A percentile compares a stretch with the other conserved stretches of the same genome.
These are phyloP conservation scores for Solanum chiquidenum DNA, from an alignment of 257 asterid genomes.

Conservation along the genomic window DNA sequence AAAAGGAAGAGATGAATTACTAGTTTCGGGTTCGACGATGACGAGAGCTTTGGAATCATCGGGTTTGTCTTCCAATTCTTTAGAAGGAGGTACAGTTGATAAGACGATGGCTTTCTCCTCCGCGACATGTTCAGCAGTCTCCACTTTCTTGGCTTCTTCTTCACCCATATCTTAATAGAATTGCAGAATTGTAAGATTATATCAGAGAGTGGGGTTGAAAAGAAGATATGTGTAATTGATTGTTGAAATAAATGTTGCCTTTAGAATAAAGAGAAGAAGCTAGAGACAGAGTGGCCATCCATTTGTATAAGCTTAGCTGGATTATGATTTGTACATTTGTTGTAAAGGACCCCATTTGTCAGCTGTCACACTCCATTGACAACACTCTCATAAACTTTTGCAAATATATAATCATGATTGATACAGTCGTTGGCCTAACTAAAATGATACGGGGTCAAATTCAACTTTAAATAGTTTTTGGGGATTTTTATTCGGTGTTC, in stretches of 20 bases:
- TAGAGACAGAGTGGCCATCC: background rate
- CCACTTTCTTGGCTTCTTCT: background rate
- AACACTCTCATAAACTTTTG: background rate
- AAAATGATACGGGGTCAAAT: background rate
- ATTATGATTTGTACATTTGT: background rate
- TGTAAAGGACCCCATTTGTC: background rate
- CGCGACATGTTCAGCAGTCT: background rate
- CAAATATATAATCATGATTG: background rate
- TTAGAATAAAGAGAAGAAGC: background rate
- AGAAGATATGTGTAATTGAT: background rate
- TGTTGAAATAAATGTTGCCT: background rate
- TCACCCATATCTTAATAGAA: background rate
- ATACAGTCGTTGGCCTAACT: background rate
- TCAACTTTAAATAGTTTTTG: background rate
- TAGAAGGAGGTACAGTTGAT: constrained; percentile 15
- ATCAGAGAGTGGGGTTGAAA: background rate
- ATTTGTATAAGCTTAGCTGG: background rate
- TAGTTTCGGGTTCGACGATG: constrained; percentile 60
- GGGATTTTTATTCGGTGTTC: no score
- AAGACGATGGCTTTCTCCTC: constrained; percentile 63
- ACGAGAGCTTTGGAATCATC: constrained; percentile 69
- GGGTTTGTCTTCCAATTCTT: constrained; percentile 12
- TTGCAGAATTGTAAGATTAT: background rate
- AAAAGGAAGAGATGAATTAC: background rate
- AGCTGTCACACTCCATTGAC: background rate